Evolutionary conservation across 768 basidiomycete genomes (phyloP), one percentile per base, ranked within the genome.

Genomic region (Trametes villosa): DNA sequence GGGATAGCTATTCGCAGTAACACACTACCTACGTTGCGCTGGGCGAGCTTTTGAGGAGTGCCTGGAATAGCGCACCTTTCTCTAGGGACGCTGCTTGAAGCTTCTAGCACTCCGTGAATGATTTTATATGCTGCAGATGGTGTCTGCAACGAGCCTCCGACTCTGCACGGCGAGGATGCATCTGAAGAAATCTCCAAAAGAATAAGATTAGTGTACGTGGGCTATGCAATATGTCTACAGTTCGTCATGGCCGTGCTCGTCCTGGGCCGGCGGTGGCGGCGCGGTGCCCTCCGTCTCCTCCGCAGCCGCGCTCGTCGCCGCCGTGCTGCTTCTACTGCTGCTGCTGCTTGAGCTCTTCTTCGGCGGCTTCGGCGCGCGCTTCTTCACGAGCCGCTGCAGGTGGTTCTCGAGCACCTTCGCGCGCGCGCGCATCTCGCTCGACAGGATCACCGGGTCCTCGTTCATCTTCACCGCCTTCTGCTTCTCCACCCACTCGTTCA

Each of bases 361-460:
- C 55, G 75, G 33, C 22, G 42, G 71, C 73, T 88, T 89, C 2
- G 89, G 86, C 44, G 80, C 76, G 77, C 85, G 91, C 73, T 88
- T 80, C 78, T 79, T 89, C 66, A 81, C 81, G 60, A 93, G 68
- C 70, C 80, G 86, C 72, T 86, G 84, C 73, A 92, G 69, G 48
- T 87, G 87, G 51, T 78, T 83, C 79, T 96, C 94, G 34, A 97
- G 77, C 44, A 82, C 82, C 81, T 89, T 91, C 27, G 91, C 90
- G 57, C 89, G 81, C 56, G 86, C 86, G 76, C 88, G 89, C 85
- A 98, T 87, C 75, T 98, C 95, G 66, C 77, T 83, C 50, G 89
- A 90, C 75, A 87, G 83, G 31, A 98, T 84, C n/a, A 89, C 89
- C 3, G 95, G 94, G 70, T 97, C 87, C 70, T 93, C 86, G 67